Conservation (phyloP, 768 basidiomycete genomes). For the Suillus americanus region DNA sequence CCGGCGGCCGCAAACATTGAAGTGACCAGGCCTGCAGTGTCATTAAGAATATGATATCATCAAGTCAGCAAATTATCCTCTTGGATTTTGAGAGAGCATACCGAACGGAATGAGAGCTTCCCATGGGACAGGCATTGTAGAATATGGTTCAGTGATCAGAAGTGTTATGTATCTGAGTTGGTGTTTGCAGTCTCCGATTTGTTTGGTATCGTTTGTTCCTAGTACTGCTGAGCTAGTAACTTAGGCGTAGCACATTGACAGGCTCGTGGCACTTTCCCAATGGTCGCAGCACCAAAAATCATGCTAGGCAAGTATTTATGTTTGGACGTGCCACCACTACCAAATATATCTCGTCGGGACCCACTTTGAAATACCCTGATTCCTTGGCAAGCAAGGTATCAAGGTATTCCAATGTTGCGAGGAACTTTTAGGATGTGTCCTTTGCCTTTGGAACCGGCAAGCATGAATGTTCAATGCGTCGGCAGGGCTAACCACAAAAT, state of each 20-base stretch:
- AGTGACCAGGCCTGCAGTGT: conserved; percentile 68
- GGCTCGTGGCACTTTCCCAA: not conserved
- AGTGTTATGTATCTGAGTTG: not conserved
- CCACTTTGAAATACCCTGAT: not conserved
- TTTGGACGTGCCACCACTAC: not conserved
- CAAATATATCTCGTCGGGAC: not conserved
- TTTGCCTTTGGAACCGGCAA: conserved; percentile 15
- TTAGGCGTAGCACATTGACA: no score
- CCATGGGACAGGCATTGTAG: conserved; percentile 91
- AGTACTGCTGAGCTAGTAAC: no score
- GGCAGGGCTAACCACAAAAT: not conserved
- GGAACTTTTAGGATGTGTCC: conserved; percentile 4
- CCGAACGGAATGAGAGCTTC: conserved; percentile 97
- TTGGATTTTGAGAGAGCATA: conserved; percentile 26
- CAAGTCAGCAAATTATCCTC: not conserved
- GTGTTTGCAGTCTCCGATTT: not conserved
- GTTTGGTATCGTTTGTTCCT: conserved; percentile 23
- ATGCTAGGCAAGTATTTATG: not conserved
- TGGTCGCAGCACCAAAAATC: not conserved
- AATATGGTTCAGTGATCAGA: not conserved
- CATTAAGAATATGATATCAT: conserved; percentile 9
- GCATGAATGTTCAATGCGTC: not conserved
- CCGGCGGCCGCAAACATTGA: conserved; percentile 90
- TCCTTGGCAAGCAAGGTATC: not conserved
- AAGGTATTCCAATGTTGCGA: not conserved